phyloP scores from a whole-genome alignment of 2,329 filamentous ascomycete species.

The Penicillium sp. region DNA sequence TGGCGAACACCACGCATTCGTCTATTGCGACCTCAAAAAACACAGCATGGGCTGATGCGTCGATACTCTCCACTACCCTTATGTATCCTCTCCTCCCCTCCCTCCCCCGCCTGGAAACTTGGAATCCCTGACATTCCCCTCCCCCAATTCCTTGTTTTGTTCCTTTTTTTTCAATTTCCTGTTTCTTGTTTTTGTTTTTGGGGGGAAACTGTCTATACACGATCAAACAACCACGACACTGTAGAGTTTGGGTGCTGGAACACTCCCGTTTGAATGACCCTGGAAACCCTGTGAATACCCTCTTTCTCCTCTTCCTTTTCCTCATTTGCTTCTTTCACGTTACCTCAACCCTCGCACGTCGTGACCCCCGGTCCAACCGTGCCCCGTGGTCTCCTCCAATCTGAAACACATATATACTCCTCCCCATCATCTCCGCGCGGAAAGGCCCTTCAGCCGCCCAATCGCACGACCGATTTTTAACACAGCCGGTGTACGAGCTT shows the following conservation, averaged over 20 bases:
- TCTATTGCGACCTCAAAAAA: conserved; percentile 10
- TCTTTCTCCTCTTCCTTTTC: neutral
- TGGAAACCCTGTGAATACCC: conserved; percentile 3
- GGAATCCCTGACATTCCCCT: conserved; percentile 1
- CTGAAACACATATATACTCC: conserved; percentile 24
- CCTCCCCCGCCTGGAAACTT: conserved; percentile 2
- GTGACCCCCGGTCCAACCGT: conserved; percentile 26
- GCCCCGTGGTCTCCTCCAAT: conserved; percentile 22
- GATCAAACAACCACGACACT: neutral
- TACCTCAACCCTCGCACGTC: conserved; percentile 11
- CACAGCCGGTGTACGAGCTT: conserved; percentile 20
- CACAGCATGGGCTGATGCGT: conserved; percentile 27
- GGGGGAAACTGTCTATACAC: neutral
- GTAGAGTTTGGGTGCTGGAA: neutral
- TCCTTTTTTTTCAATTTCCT: conserved; percentile 8
- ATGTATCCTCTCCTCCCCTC: conserved; percentile 29
- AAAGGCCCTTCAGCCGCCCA: conserved; percentile 21
- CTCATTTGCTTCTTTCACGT: conserved; percentile 15
- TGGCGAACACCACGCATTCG: conserved; percentile 27
- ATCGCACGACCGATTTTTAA: conserved; percentile 27
- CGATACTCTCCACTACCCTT: conserved; percentile 23
- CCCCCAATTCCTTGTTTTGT: conserved; percentile 9
- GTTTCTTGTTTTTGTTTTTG: conserved; percentile 4
- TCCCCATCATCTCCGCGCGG: conserved; percentile 27
- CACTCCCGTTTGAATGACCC: conserved; percentile 9